Percentiles rank a stretch among this genome's conserved stretches.
Evolutionary conservation across 176 grass and related monocot genomes (phyloP).

Genomic region (Zoysia pacifica): DNA sequence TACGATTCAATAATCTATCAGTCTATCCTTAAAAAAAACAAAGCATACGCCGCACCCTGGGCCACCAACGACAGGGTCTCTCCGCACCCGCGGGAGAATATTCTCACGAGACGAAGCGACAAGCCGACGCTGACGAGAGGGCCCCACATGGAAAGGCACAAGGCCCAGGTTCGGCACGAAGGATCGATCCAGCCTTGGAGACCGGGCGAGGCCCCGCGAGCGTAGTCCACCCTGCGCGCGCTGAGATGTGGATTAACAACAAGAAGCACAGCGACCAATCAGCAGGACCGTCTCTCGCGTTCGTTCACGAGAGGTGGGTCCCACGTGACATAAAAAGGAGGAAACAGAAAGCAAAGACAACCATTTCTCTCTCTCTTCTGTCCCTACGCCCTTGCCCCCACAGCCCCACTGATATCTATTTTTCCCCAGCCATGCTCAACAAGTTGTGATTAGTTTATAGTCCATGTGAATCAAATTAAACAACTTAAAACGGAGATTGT

Average conservation of each 20-base stretch:
- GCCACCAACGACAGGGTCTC: too few species aligned
- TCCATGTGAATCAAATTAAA: not conserved
- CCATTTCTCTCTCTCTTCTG: not conserved
- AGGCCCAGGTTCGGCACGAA: conserved; percentile 9
- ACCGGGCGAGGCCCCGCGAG: not conserved
- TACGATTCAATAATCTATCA: conserved; percentile 2
- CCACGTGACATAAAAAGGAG: conserved; percentile 21
- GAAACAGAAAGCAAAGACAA: not conserved
- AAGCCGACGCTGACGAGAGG: not conserved
- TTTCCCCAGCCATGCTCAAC: not conserved
- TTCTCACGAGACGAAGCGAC: not conserved
- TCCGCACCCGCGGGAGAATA: not conserved
- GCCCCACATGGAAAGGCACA: not conserved
- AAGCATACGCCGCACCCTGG: too few species aligned
- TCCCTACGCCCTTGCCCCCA: not conserved
- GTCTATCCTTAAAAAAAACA: too few species aligned
- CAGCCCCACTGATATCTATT: not conserved
- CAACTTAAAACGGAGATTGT: not conserved
- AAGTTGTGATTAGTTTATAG: not conserved
- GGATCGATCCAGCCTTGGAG: conserved; percentile 9
- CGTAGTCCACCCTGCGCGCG: not conserved
- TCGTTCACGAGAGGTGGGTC: conserved; percentile 23
- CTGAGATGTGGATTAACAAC: not conserved
- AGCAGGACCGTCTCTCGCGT: not conserved
- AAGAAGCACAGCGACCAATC: conserved; percentile 37